phyloP scores from a whole-genome alignment of 2,329 filamentous ascomycete genomes.

The Graphiopsis chlorocephala region DNA sequence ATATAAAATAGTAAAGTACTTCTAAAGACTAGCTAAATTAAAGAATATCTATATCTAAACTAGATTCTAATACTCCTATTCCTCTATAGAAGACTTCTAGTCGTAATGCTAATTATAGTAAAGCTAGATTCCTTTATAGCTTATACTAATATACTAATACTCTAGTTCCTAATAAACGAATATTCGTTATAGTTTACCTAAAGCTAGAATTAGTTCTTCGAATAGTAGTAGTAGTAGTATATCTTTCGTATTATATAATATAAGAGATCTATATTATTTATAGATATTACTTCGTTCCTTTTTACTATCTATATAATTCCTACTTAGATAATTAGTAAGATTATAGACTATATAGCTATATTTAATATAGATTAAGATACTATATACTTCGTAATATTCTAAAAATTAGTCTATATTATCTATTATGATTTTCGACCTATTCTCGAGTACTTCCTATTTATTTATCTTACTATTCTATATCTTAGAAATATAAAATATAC shows the following conservation, averaged over 20 bases:
- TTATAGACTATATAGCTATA: conserved; percentile 1
- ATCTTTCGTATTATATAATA: not conserved
- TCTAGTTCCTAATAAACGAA: not conserved
- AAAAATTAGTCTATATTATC: not conserved
- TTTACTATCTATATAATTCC: not conserved
- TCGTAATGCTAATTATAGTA: not conserved
- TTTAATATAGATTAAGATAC: conserved; percentile 1
- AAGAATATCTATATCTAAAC: not conserved
- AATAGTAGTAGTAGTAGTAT: not conserved
- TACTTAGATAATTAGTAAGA: not conserved
- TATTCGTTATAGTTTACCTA: not conserved
- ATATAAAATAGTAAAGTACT: not conserved
- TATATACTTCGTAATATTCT: conserved; percentile 6
- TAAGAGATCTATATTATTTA: too few species aligned
- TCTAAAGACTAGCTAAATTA: not conserved
- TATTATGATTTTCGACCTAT: not conserved
- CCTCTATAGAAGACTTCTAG: not conserved
- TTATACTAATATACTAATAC: not conserved
- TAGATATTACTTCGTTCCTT: too few species aligned
- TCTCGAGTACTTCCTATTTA: not conserved
- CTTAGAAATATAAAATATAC: not conserved
- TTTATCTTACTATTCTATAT: not conserved
- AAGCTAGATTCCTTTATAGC: not conserved
- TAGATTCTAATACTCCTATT: not conserved
- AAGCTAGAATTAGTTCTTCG: not conserved